Evolutionary conservation across 1,284 basidiomycete species (phyloP).

Genomic region (Trichosporon faecale): DNA sequence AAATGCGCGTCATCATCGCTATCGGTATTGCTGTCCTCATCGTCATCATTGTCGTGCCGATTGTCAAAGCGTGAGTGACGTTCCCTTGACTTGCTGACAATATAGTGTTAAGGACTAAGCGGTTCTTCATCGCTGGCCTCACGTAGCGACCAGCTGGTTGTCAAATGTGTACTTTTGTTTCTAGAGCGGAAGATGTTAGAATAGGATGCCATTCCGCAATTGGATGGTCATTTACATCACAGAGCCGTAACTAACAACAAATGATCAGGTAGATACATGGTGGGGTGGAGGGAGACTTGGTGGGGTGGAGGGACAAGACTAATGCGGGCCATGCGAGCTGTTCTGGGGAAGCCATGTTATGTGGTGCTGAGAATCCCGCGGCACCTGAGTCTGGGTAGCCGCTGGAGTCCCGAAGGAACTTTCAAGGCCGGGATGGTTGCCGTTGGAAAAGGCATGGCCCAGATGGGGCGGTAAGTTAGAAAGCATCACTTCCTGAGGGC

Average conservation of each 20-base stretch:
- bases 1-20: slow-evolving; percentile 65
- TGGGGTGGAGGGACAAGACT: neutral
- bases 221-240: neutral
- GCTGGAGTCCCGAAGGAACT: neutral
- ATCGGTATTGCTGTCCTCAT: slow-evolving; percentile 82
- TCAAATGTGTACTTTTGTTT: neutral
- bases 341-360: no score
- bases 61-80: slow-evolving; percentile 66
- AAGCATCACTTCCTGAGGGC: neutral
- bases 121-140: neutral
- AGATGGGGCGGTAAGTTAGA: neutral
- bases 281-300: no score
- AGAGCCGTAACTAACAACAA: neutral
- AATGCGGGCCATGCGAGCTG: neutral
- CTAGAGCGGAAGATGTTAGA: neutral
- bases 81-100: neutral
- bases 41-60: slow-evolving; percentile 87
- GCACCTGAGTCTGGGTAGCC: no score
- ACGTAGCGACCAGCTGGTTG: neutral
- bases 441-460: neutral
- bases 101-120: slow-evolving; percentile 20
- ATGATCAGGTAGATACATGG: neutral
- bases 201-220: neutral
- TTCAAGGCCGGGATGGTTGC: neutral
- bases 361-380: no score